Evolutionary conservation across 2,329 filamentous ascomycete species (phyloP).

Genomic region (Hysterium pulicare): DNA sequence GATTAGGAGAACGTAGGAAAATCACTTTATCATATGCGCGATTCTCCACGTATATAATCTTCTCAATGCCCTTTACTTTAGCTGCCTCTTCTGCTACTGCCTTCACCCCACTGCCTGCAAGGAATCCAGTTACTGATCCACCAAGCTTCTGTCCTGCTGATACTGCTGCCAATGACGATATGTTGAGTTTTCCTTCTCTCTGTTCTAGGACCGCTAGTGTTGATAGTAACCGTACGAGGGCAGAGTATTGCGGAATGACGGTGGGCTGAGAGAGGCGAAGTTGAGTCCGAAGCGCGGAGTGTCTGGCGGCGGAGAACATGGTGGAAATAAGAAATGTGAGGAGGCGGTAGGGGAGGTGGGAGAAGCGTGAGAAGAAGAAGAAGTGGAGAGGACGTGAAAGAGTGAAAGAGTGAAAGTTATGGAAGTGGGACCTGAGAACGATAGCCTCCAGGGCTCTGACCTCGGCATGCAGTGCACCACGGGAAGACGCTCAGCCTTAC

Average conservation of each 20-base stretch:
- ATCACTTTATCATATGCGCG: conserved; percentile 83
- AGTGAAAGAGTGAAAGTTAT: conserved; percentile 1
- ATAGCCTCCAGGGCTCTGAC: conserved; percentile 18
- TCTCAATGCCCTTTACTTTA: conserved; percentile 86
- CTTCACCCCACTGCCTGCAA: conserved; percentile 78
- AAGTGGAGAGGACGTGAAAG: conserved; percentile 3
- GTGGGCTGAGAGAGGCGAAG: conserved; percentile 37
- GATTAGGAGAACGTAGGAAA: conserved; percentile 8
- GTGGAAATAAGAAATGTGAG: conserved; percentile 4
- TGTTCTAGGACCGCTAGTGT: conserved; percentile 92
- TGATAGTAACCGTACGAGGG: conserved; percentile 69
- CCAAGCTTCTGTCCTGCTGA: conserved; percentile 84
- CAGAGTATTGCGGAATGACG: conserved; percentile 47
- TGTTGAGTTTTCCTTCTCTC: conserved; percentile 80
- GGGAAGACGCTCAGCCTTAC: too few relatives aligned
- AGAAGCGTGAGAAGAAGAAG: neutral
- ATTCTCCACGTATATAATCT: conserved; percentile 86
- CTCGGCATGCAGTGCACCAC: neutral
- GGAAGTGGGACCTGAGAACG: conserved; percentile 4
- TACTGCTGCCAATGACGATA: conserved; percentile 77
- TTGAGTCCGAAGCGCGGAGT: conserved; percentile 41
- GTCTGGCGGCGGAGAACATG: conserved; percentile 37
- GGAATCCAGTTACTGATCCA: conserved; percentile 78
- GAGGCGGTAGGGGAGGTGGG: conserved; percentile 1
- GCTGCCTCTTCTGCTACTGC: conserved; percentile 75